Conservation (phyloP, 352 stramenopile species). For the Globisporangium nagaii region DNA sequence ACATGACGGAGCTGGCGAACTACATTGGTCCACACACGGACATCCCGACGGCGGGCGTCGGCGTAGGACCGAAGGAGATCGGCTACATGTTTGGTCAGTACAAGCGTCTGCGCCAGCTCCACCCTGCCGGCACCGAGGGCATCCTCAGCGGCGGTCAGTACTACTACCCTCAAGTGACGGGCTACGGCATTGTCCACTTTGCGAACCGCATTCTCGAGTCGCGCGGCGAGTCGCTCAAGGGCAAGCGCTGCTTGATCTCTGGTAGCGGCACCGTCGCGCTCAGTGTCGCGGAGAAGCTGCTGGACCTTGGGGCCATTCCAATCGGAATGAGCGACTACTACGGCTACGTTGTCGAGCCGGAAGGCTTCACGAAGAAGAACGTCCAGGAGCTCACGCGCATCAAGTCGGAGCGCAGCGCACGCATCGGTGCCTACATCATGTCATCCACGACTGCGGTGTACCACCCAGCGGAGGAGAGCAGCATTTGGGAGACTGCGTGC, state of each 20-base stretch:
- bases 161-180: constrained; percentile 89
- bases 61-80: constrained; percentile 92
- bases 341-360: constrained; percentile 94
- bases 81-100: constrained; percentile 98
- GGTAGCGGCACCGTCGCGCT: constrained; percentile 92
- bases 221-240: constrained; percentile 90
- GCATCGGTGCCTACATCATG: constrained; percentile 85
- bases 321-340: constrained; percentile 95
- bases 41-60: constrained; percentile 93
- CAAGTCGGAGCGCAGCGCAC: constrained; percentile 77
- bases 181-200: constrained; percentile 94
- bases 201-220: constrained; percentile 91
- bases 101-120: constrained; percentile 91
- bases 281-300: constrained; percentile 92
- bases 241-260: constrained; percentile 96
- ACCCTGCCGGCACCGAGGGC: constrained; percentile 75
- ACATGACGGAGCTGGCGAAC: constrained; percentile 97
- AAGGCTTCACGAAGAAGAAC: constrained; percentile 74
- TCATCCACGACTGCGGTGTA: constrained; percentile 86
- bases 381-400: constrained; percentile 72
- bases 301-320: constrained; percentile 94
- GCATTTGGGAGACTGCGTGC: constrained; percentile 88
- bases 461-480: constrained; percentile 64
- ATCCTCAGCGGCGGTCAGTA: constrained; percentile 88
- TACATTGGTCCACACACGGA: constrained; percentile 97